Evolutionary conservation across 768 basidiomycete species (phyloP).

Genomic region (Dioszegia hungarica): DNA sequence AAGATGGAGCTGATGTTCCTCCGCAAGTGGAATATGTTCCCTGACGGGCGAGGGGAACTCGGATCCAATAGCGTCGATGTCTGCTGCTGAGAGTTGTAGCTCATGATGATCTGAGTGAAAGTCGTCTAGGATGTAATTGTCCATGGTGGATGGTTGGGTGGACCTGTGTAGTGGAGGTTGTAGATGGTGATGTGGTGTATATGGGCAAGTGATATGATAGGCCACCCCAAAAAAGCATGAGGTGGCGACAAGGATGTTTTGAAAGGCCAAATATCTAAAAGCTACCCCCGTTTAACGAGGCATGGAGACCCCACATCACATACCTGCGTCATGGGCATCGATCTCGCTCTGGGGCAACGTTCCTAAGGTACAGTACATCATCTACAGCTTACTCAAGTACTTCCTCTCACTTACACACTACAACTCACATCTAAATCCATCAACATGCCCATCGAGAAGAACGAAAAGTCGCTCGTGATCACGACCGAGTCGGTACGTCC

Average conservation of each 20-base stretch:
- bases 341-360: too few species aligned
- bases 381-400: too few species aligned
- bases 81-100: not conserved
- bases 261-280: not conserved
- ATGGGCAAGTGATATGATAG: too few species aligned
- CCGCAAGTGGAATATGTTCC: not conserved
- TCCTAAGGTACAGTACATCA: too few species aligned
- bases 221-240: too few species aligned
- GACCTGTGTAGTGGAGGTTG: not conserved
- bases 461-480: slow-evolving; percentile 29
- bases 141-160: slow-evolving; percentile 1
- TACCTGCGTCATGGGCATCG: not conserved
- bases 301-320: not conserved
- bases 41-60: not conserved
- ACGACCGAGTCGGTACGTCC: slow-evolving; percentile 29
- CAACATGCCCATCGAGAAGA: slow-evolving; percentile 37
- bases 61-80: slow-evolving; percentile 5
- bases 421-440: not conserved
- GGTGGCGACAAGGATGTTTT: not conserved
- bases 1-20: not conserved
- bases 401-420: not conserved
- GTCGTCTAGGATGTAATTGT: not conserved
- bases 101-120: not conserved
- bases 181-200: not conserved
- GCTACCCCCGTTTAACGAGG: not conserved